Evolutionary conservation across 495 filamentous ascomycete genomes (phyloP), one percentile per base, ranked within the genome.

Genomic region (Aspergillus diversus): DNA sequence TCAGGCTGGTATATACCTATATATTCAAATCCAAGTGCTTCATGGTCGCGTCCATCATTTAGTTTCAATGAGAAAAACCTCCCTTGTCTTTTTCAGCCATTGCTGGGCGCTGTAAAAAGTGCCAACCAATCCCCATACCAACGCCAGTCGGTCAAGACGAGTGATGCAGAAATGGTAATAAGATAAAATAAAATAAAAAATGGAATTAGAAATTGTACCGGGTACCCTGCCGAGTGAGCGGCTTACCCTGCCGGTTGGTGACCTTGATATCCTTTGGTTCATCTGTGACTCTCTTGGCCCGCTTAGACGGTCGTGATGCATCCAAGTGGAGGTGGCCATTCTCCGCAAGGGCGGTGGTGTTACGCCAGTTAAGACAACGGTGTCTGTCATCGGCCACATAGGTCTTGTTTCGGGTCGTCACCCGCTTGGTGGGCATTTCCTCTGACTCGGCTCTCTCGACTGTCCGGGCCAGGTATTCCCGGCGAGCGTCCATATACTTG

Each of bases 321-420:
- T 94, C 86, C 47, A 88, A 88, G 70, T 99, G 95, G 27, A 91
- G 81, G 71, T 97, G 91, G 3, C 93, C 93, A 48, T 90, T 73
- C 34, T 97, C 87, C 2, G 87, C 83, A 7, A 92, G 66, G 16
- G 92, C 92, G 57, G 86, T 89, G 0, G 81, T 86, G 71, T 98
- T 99, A 46, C 80, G 81, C 96, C 96, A 99, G 12, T 76, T 77
- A 43, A 96, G 77, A 71, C 93, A 98, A 31, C 90, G 86, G 70
- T 90, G 87, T 39, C 78, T 77, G 42, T 80, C 68, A 60, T 87
- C 75, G 63, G 89, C 78, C 63, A 86, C 81, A 47, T 92, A 84
- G 1, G 81, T 83, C 75, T 93, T 92, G 17, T 83, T 89, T 42
- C 93, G 83, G 2, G 92, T 96, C 47, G 84, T 89, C 76, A 94